Conservation (phyloP, 306 rosid species). For the Ziziphus jujuba region DNA sequence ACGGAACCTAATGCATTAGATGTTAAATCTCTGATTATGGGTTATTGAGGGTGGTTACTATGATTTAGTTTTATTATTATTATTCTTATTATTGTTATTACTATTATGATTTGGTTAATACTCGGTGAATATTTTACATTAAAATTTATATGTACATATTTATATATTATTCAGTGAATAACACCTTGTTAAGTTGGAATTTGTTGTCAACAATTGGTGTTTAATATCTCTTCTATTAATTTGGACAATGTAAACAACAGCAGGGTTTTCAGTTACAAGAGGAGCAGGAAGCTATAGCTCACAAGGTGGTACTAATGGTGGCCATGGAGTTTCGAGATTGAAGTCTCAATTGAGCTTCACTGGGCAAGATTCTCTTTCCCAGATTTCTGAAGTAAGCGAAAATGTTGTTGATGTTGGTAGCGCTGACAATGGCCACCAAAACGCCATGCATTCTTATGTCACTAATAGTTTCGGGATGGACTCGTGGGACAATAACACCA, state of each 20-base stretch:
- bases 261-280: constrained; percentile 78
- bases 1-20: no score
- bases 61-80: neutral
- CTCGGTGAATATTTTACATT: no score
- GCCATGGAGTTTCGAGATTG: constrained; percentile 52
- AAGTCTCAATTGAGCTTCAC: constrained; percentile 83
- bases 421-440: constrained; percentile 41
- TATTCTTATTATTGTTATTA: neutral
- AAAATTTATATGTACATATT: no score
- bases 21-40: no score
- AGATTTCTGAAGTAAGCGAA: constrained; percentile 58
- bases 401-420: constrained; percentile 36
- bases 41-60: no score
- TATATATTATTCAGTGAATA: no score
- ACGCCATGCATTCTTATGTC: constrained; percentile 40
- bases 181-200: neutral
- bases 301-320: constrained; percentile 42
- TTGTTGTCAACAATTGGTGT: neutral
- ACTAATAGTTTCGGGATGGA: constrained; percentile 51
- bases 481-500: constrained; percentile 61
- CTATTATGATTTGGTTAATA: no score
- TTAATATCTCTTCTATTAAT: neutral
- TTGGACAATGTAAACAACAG: constrained; percentile 16
- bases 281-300: constrained; percentile 56
- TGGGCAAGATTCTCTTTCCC: constrained; percentile 75